Evolutionary conservation across 2,329 filamentous ascomycete genomes (phyloP).

Genomic region (Colletotrichum musae): DNA sequence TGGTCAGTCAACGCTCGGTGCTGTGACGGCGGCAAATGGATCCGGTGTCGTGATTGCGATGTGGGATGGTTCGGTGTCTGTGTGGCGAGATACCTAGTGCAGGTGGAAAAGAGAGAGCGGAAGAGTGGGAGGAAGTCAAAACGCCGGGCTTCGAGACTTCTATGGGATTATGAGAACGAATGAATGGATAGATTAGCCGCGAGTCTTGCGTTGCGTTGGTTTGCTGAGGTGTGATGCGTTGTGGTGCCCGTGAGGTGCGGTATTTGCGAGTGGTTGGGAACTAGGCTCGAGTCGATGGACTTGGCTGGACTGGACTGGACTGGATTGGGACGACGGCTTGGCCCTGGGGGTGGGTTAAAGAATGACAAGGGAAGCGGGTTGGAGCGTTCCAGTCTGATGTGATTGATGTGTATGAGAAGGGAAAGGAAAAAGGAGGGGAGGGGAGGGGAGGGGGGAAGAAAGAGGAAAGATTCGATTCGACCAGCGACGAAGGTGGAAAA

Average conservation of each 20-base stretch:
- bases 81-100: conserved; percentile 16
- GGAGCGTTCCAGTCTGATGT: not conserved
- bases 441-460: not conserved
- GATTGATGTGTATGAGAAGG: conserved; percentile 3
- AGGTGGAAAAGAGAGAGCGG: conserved; percentile 18
- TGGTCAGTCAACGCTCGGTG: conserved; percentile 1
- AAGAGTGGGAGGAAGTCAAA: conserved; percentile 31
- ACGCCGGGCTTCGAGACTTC: conserved; percentile 34
- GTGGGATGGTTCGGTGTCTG: conserved; percentile 10
- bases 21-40: not conserved
- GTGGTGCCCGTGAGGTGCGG: not conserved
- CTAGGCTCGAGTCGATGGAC: conserved; percentile 2
- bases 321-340: conserved; percentile 17
- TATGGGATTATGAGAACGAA: conserved; percentile 12
- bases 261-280: conserved; percentile 20
- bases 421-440: conserved; percentile 14
- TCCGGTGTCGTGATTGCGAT: conserved; percentile 5
- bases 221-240: too few species aligned
- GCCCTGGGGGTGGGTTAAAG: conserved; percentile 8
- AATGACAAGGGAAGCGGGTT: conserved; percentile 20
- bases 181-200: not conserved
- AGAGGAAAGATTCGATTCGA: conserved; percentile 18
- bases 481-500: not conserved
- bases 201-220: too few species aligned
- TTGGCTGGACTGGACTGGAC: conserved; percentile 4